Percentiles rank a stretch among this genome's conserved stretches.
These are phyloP conservation scores for Oryza nivara DNA, from an alignment of 176 grass and related monocot genomes.

Conservation along the genomic window DNA sequence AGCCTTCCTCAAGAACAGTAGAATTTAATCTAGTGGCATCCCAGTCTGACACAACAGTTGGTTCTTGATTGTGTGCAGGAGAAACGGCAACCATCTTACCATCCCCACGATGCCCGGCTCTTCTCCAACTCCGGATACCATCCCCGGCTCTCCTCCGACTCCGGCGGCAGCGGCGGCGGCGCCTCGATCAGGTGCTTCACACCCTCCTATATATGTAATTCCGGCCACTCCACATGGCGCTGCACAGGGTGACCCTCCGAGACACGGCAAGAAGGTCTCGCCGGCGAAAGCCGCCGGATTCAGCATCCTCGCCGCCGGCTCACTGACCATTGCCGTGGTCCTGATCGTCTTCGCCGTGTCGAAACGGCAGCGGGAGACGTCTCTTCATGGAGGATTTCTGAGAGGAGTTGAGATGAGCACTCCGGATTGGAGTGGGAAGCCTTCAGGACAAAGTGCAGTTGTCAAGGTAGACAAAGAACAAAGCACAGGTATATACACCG, in stretches of 20 bases:
- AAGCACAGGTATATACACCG: slow-evolving; percentile 26
- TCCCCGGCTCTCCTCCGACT: background rate
- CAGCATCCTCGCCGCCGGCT: slow-evolving; percentile 34
- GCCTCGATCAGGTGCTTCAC: background rate
- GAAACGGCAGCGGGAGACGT: slow-evolving; percentile 16
- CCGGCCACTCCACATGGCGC: slow-evolving; percentile 24
- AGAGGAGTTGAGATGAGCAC: slow-evolving; percentile 18
- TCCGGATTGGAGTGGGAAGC: background rate
- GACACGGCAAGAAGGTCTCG: slow-evolving; percentile 37
- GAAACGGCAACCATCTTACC: slow-evolving; percentile 55
- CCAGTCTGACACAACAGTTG: slow-evolving; percentile 5
- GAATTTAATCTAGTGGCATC: background rate
- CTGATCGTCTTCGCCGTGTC: slow-evolving; percentile 27
- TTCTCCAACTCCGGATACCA: slow-evolving; percentile 11
- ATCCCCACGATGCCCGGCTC: slow-evolving; percentile 8
- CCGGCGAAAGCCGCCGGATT: slow-evolving; percentile 41
- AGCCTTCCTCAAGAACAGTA: background rate
- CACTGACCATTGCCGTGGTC: slow-evolving; percentile 32
- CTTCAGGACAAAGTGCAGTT: slow-evolving; percentile 1
- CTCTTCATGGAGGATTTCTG: background rate
- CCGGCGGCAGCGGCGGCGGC: background rate
- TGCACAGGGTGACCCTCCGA: background rate
- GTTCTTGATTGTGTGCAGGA: slow-evolving; percentile 35
- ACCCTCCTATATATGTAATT: slow-evolving; percentile 43
- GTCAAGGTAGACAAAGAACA: slow-evolving; percentile 10